Base-by-base conservation (phyloP, 352 stramenopile species). In the Discostella stelligera region DNA sequence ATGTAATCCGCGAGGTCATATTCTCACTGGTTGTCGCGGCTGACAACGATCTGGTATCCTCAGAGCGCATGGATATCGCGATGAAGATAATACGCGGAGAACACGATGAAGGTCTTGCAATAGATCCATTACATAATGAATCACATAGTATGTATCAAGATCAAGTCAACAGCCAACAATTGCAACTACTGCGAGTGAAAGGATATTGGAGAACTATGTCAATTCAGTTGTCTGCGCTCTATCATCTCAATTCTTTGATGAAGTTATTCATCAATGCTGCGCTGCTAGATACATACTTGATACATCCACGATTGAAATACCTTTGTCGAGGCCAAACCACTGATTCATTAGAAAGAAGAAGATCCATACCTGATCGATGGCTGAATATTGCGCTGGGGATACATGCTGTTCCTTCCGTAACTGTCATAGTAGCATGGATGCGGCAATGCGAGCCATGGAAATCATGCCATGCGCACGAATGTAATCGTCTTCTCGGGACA, bases 1-100 rank as follows among this genome's bases (percentile, higher is more conserved):
- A 68, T 14, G 16, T 70, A 32, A 75, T 90, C 14, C 80, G 84
- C 54, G 63, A 72, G 53, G 25, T 80, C 1, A 78, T 84, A 39
- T 83, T 79, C 58, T 27, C 71, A 23, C 60, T 82, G 25, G 67
- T 64, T 4, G 23, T 74, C 5, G 50, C 67, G 61, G 71, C 61
- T 41, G 61, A 82, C 27, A 59, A 61, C 52, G 62, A 59, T 54
- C 25, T 76, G 14, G 13, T 18, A 56, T 25, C 73, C 8, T 50
- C 54, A 5, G 44, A 72, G 55, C 66, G 66, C 32, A 27, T 75
- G 54, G 30, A 66, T 25, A 41, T 76, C 21, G 66, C 58, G 54
- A 8, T 18, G 14, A 74, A 50, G 44, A 76, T 83, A 16, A 77
- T 90, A 18, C 7, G 62, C 39, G 30, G 48, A 49, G 58, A 11